Base-by-base conservation (phyloP, 1,284 basidiomycete species). In the Moesziomyces parantarcticus region DNA sequence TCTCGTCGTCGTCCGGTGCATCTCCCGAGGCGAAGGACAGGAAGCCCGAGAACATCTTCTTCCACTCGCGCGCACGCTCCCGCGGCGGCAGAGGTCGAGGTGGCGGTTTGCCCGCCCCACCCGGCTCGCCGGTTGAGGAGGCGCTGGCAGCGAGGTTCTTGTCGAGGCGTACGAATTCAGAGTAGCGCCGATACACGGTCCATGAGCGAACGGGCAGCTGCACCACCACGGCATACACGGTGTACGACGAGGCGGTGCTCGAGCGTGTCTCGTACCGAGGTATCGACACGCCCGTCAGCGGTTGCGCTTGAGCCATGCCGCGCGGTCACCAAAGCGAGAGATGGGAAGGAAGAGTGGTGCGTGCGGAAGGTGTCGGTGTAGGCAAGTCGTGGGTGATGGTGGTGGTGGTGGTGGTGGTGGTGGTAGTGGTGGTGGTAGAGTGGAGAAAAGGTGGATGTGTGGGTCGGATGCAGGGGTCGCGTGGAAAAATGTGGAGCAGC, bases 161-260 rank as follows among this genome's bases (percentile, higher is more conserved):
- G 84, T 97, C 88, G 22, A 98, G 89, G 69, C 92, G 90, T 75
- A 89, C 89, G 85, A 98, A 97, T 84, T 97, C 94, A 43, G 92
- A 95, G 86, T 97, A 97, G 56, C 95, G 91, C 62, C 92, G 88
- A 88, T 92, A 92, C 86, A 97, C 92, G 45, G 91, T 89, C 94
- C 94, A 97, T 82, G 92, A 91, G 68, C 92, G 90, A 22, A 93
- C 90, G 63, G 92, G 89, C 20, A 81, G 68, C 25, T 62, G 51
- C 67, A 95, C 89, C 66, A 90, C 88, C 78, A 95, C 91, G 63
- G 88, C 88, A 85, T 92, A 95, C 75, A 92, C 92, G 63, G 87
- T 87, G 82, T 94, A 92, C n/a, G 89, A 85, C 4, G 65, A 57
- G 20, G 76, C 55, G 13, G 61, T 53, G 90, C 52, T 34, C 29